Base-by-base conservation (phyloP, 306 rosid species). In the Quercus gilva region DNA sequence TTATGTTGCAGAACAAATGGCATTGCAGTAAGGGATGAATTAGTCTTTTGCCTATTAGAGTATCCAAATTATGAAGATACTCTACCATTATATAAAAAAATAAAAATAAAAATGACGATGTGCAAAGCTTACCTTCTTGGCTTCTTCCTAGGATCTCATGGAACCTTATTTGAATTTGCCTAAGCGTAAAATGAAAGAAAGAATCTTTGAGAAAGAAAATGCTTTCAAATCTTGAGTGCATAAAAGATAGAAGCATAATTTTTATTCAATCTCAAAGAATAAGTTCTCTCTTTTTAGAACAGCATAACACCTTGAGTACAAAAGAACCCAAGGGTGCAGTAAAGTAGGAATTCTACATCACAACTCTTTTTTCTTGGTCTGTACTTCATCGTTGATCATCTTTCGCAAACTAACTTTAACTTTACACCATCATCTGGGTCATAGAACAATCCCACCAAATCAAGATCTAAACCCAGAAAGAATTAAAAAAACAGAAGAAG, bases 101-200 rank as follows among this genome's bases (percentile, higher is more conserved):
- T 4, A 31, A 4, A 4, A 4, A 31, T 29, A 43, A 43, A 49
- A 49, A 49, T 49, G 53, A 12, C 53, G 12, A 49, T 49, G 17
- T 49, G 53, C 53, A 49, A 49, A 3, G 53, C 53, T 13, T 49
- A 3, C 53, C 45, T 41, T 41, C 45, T 19, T 56, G 10, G 20
- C 23, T 57, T 57, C 63, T 57, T 3, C 13, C 29, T 10, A 11
- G 11, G 67, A 60, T 60, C 33, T 60, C 69, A 25, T 72, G 73
- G 83, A 83, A 78, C 76, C 88, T 78, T 2, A 71, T 81, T 85
- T 51, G 74, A 74, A 33, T 37, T 18, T 20, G 55, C n/a, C 31
- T 64, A 82, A 77, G 87, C 86, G 85, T 87, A 82, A 80, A 77
- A 80, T 35, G 20, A 80, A 87, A 85, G 90, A 59, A 85, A 87